Base-by-base conservation (phyloP, 2,329 filamentous ascomycete species). In the Botrytis galanthina region DNA sequence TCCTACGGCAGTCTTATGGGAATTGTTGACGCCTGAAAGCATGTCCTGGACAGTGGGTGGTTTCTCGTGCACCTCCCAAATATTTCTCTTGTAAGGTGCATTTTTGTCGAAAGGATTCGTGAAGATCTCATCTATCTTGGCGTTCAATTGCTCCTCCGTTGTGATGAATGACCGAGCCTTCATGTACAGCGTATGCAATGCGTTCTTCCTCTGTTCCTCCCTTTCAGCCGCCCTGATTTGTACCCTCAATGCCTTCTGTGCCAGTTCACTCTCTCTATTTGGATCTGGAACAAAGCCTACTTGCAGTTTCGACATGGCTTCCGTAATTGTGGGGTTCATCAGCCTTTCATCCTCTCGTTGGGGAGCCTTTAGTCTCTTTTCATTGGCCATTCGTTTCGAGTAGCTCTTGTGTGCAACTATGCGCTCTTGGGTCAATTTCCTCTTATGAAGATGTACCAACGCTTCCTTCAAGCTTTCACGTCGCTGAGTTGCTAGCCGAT, bases 131-230 rank as follows among this genome's bases (percentile, higher is more conserved):
- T 97, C 92, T 73, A 98, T 91, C 76, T 90, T 88, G 26, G 86
- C 85, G 78, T 92, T 88, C 48, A 99, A 87, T 81, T 97, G 91
- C 69, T 87, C 84, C 81, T 97, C 94, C 37, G 88, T 91, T 29
- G 94, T 91, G 80, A 99, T 98, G 84, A 98, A 99, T 57, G 89
- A 85, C 39, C 92, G 89, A 8, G 96, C 94, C 78, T 94, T 92
- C 84, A 96, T 92, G 84, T 99, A 99, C 20, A 99, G 87, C 74
- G 93, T 90, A 83, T 97, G 93, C 44, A 99, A 84, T 26, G 91
- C 88, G 77, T 95, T 89, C 75, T 88, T 86, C 69, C 92, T 88
- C 71, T 87, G 85, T 73, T 90, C 86, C 61, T 86, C 85, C 80
- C 90, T 90, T 71, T 84, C 81, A 16, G 82, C 83, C 46, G 85